phyloP scores from a whole-genome alignment of 2,329 filamentous ascomycete species.

The Berkeleyomyces basicola region DNA sequence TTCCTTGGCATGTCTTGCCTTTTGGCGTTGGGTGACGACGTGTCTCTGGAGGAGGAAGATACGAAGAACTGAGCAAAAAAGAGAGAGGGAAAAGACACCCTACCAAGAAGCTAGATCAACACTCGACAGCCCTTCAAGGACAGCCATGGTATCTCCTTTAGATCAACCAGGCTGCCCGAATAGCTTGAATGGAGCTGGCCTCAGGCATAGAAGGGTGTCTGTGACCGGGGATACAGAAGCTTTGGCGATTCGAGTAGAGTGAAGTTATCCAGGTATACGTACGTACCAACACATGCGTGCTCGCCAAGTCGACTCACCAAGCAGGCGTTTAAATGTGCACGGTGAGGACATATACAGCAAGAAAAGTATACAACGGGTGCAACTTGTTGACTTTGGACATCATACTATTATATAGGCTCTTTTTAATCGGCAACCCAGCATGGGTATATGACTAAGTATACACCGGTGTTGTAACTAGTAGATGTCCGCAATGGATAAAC shows the following conservation, averaged over 20 bases:
- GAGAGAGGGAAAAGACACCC: no score
- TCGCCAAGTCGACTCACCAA: no score
- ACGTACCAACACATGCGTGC: no score
- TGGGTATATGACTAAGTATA: neutral
- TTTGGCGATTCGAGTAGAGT: no score
- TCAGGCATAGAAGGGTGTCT: no score
- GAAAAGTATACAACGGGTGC: neutral
- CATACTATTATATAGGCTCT: neutral
- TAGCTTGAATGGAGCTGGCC: neutral
- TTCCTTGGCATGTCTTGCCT: constrained; percentile 2
- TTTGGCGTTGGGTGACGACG: neutral
- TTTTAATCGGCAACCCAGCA: neutral
- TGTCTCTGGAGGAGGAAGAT: neutral
- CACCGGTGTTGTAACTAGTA: neutral
- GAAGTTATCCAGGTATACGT: no score
- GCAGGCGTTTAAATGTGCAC: no score
- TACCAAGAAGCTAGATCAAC: no score
- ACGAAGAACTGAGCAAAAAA: neutral
- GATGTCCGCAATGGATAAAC: neutral
- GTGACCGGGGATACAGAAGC: no score
- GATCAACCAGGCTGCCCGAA: neutral
- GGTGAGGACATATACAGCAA: neutral
- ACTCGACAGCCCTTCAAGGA: no score
- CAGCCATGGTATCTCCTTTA: no score
- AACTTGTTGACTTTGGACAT: neutral